Evolutionary conservation across 495 filamentous ascomycete species (phyloP).

Genomic region (Xylaria bambusicola): DNA sequence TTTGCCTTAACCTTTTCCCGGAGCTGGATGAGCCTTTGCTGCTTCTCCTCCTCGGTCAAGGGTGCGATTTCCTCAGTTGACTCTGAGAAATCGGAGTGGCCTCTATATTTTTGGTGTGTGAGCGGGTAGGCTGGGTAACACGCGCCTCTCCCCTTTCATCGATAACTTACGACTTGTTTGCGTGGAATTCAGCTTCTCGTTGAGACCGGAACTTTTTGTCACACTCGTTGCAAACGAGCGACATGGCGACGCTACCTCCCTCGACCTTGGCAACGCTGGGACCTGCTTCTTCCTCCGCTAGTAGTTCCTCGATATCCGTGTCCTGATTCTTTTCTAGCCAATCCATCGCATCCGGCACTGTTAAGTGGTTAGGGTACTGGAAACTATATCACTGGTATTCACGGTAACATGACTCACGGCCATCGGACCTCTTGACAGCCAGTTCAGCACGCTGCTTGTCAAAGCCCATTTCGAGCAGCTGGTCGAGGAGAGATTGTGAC

Average conservation of each 20-base stretch:
- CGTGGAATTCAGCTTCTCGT: conserved; percentile 85
- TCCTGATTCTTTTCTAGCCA: conserved; percentile 87
- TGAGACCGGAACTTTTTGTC: conserved; percentile 83
- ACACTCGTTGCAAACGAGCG: conserved; percentile 82
- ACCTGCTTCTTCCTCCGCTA: conserved; percentile 58
- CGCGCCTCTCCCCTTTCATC: not conserved
- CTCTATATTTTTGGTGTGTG: conserved; percentile 41
- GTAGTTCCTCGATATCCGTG: conserved; percentile 30
- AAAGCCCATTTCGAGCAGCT: conserved; percentile 94
- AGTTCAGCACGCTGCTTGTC: conserved; percentile 76
- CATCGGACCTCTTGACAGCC: conserved; percentile 76
- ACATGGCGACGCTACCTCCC: conserved; percentile 58
- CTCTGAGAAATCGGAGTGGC: conserved; percentile 90
- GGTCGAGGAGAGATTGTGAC: conserved; percentile 70
- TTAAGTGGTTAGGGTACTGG: conserved; percentile 24
- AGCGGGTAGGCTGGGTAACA: not conserved
- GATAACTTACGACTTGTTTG: conserved; percentile 70
- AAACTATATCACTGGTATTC: not conserved
- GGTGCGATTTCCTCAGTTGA: conserved; percentile 89
- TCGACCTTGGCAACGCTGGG: conserved; percentile 56
- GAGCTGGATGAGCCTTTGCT: conserved; percentile 72
- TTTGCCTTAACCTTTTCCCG: conserved; percentile 72
- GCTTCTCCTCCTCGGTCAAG: conserved; percentile 90
- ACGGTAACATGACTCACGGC: conserved; percentile 55
- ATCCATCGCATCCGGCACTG: conserved; percentile 86